Percentiles rank a stretch among this genome's conserved stretches.
Evolutionary conservation across 2,329 filamentous ascomycete species (phyloP).

Genomic region (Aspergillus japonicus): DNA sequence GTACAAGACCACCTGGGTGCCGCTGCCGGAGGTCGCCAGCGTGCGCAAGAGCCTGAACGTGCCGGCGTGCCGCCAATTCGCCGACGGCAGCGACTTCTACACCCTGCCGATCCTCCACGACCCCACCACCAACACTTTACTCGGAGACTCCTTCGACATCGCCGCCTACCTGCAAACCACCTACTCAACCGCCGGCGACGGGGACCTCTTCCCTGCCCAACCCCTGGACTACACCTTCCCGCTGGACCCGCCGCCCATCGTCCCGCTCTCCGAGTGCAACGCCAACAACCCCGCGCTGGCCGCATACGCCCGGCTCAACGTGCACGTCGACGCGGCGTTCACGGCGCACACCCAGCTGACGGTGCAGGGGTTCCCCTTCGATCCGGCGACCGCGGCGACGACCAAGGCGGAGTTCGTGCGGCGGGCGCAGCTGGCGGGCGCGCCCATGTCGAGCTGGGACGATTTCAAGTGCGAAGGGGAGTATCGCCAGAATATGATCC

Average conservation of each 20-base stretch:
- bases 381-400: slow-evolving; percentile 48
- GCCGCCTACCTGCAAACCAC: slow-evolving; percentile 57
- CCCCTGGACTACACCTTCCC: slow-evolving; percentile 44
- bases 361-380: slow-evolving; percentile 48
- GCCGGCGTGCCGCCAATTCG: slow-evolving; percentile 54
- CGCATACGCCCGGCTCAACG: slow-evolving; percentile 54
- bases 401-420: slow-evolving; percentile 50
- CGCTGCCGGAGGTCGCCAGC: slow-evolving; percentile 52
- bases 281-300: slow-evolving; percentile 28
- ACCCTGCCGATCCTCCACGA: slow-evolving; percentile 61
- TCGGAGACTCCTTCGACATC: slow-evolving; percentile 68
- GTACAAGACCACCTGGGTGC: slow-evolving; percentile 54
- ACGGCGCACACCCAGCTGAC: slow-evolving; percentile 46
- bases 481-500: slow-evolving; percentile 39
- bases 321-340: slow-evolving; percentile 56
- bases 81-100: slow-evolving; percentile 58
- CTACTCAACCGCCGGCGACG: slow-evolving; percentile 49
- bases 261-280: slow-evolving; percentile 39
- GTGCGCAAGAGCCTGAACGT: slow-evolving; percentile 50
- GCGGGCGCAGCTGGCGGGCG: slow-evolving; percentile 28
- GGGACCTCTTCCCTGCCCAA: slow-evolving; percentile 50
- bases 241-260: slow-evolving; percentile 28
- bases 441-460: slow-evolving; percentile 46
- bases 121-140: slow-evolving; percentile 33
- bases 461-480: slow-evolving; percentile 40